Evolutionary conservation across 768 basidiomycete species (phyloP).

Genomic region (Suillus ampliporus): DNA sequence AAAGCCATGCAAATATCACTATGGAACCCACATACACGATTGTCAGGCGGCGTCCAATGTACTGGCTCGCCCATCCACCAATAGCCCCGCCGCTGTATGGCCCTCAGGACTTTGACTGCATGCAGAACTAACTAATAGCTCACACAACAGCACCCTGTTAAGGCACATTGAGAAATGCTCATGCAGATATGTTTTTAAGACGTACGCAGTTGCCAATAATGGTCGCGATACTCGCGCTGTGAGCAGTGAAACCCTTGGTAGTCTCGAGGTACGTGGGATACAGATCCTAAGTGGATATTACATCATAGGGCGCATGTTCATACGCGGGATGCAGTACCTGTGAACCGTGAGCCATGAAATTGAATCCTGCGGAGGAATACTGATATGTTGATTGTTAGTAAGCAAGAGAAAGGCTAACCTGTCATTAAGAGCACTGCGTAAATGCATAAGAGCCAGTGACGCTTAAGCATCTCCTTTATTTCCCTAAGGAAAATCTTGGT

Average conservation of each 20-base stretch:
- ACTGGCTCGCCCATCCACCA: conserved; percentile 76
- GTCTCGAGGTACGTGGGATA: conserved; percentile 78
- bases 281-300: conserved; percentile 53
- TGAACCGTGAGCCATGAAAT: conserved; percentile 79
- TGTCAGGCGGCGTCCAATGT: conserved; percentile 80
- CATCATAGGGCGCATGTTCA: neutral
- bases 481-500: conserved; percentile 76
- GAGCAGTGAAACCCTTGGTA: conserved; percentile 63
- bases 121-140: conserved; percentile 27
- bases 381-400: conserved; percentile 1
- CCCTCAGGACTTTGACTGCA: neutral
- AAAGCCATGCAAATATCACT: neutral
- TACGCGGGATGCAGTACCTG: conserved; percentile 43
- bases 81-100: conserved; percentile 64
- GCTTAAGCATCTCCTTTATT: conserved; percentile 75
- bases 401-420: conserved; percentile 31
- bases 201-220: conserved; percentile 78
- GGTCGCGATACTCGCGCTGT: conserved; percentile 72
- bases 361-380: conserved; percentile 54
- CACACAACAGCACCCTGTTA: conserved; percentile 49
- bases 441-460: conserved; percentile 82
- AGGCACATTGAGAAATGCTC: conserved; percentile 6
- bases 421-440: conserved; percentile 87
- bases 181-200: conserved; percentile 14
- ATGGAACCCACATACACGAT: conserved; percentile 50